phyloP scores from a whole-genome alignment of 352 stramenopile species.

The Lagenidium giganteum region DNA sequence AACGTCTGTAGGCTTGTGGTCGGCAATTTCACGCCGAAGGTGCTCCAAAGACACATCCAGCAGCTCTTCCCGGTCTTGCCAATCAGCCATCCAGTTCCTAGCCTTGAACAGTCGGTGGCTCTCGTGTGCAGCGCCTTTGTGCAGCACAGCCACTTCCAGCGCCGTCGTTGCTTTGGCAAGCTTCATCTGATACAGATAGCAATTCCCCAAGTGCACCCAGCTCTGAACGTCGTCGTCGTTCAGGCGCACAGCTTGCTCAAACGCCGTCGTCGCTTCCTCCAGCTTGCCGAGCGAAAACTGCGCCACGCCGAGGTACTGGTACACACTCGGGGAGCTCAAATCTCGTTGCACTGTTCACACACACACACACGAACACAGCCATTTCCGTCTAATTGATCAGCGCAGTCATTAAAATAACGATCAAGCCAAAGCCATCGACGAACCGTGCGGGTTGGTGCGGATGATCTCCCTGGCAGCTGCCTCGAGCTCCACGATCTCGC shows the following conservation, averaged over 20 bases:
- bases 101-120: conserved; percentile 53
- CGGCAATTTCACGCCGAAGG: conserved; percentile 18
- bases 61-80: conserved; percentile 48
- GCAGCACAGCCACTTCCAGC: conserved; percentile 41
- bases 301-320: conserved; percentile 61
- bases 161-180: conserved; percentile 32
- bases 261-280: conserved; percentile 46
- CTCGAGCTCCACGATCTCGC: conserved; percentile 48
- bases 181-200: conserved; percentile 51
- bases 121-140: conserved; percentile 27
- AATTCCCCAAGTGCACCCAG: conserved; percentile 70
- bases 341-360: conserved; percentile 23
- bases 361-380: not conserved
- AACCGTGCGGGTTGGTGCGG: conserved; percentile 32
- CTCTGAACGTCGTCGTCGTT: conserved; percentile 38
- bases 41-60: conserved; percentile 25
- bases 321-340: conserved; percentile 36
- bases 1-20: conserved; percentile 1
- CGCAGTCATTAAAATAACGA: no score
- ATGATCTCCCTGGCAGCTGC: conserved; percentile 30
- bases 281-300: conserved; percentile 70
- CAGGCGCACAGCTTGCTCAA: conserved; percentile 43
- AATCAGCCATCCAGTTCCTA: conserved; percentile 64
- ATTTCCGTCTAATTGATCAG: no score
- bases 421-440: no score